Evolutionary conservation across 2,329 filamentous ascomycete species (phyloP), one percentile per base, ranked within the genome.

Genomic region (Xylogone sp.): DNA sequence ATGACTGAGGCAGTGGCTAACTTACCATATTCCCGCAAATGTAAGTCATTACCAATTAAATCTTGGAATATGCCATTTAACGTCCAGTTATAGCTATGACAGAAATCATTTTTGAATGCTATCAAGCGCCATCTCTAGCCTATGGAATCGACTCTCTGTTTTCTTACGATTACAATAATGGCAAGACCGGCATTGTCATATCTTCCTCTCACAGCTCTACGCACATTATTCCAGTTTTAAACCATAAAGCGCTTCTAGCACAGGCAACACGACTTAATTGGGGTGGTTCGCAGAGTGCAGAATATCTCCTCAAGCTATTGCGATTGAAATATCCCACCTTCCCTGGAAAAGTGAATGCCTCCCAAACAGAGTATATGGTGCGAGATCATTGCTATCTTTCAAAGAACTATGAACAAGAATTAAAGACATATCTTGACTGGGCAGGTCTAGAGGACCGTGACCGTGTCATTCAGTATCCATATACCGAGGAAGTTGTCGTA

Each of bases 141-240:
- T 97, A 94, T 70, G 94, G 94, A 48, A 92, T 99, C 71, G 94
- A 99, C 69, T 95, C 92, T 10, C 81, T 99, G 27, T 99, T 99
- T 73, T 95, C 93, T 19, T 99, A 96, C 74, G 80, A 86, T 55
- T 88, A 96, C 73, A 99, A 99, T 68, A 60, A 62, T 48, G 94
- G 94, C 56, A 84, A 78, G 47, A 93, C 89, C 21, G 94, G 94
- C 6, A 76, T 99, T 20, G 88, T 99, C 34, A 82, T 97, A 27
- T 95, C 90, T 2, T 96, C 92, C 1, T 96, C 91, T 2, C 88
- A 97, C 66, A 96, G 90, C 44, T 89, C 94, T 2, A 99, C 94
- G 6, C 93, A 99, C 69, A 77, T 99, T 19, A 96, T 99, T 59
- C 94, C 94, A 1, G 91, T 99, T 4, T 81, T 96, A 64, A 85